Conservation (phyloP, 495 filamentous ascomycete genomes). For the Annulohypoxylon moriforme region DNA sequence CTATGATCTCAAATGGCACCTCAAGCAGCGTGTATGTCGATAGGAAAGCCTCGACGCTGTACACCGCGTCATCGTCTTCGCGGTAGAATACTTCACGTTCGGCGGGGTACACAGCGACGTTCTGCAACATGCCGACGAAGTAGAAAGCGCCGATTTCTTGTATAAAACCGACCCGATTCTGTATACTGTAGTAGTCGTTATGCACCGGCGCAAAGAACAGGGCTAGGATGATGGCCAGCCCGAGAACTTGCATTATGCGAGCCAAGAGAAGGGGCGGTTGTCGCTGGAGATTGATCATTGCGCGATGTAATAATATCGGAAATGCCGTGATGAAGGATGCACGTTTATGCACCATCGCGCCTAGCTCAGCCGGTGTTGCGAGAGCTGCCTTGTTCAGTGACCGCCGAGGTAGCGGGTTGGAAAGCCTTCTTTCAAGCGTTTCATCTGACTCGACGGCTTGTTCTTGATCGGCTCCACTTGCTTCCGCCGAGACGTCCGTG, state of each 20-base stretch:
- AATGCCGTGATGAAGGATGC: constrained; percentile 69
- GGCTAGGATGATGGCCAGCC: constrained; percentile 71
- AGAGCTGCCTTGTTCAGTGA: constrained; percentile 53
- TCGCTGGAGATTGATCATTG: constrained; percentile 72
- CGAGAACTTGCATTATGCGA: constrained; percentile 74
- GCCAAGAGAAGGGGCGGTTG: constrained; percentile 72
- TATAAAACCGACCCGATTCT: constrained; percentile 76
- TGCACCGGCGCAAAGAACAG: constrained; percentile 79
- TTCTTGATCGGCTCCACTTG: constrained; percentile 14
- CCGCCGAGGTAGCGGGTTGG: constrained; percentile 32
- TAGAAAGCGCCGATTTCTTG: constrained; percentile 77
- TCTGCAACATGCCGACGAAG: constrained; percentile 83
- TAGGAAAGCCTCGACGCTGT: constrained; percentile 75
- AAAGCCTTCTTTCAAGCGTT: constrained; percentile 23
- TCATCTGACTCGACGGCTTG: not conserved
- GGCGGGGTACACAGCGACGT: constrained; percentile 75
- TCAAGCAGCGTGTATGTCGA: constrained; percentile 73
- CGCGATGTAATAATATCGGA: constrained; percentile 72
- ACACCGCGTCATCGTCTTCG: constrained; percentile 74
- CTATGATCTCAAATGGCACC: constrained; percentile 73
- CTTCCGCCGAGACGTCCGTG: constrained; percentile 1
- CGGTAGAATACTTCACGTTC: constrained; percentile 78
- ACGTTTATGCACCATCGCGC: constrained; percentile 69
- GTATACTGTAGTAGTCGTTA: constrained; percentile 72
- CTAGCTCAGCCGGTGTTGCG: constrained; percentile 75